phyloP scores from a whole-genome alignment of 179 eudicot genomes.

The Monotropa hypopitys region DNA sequence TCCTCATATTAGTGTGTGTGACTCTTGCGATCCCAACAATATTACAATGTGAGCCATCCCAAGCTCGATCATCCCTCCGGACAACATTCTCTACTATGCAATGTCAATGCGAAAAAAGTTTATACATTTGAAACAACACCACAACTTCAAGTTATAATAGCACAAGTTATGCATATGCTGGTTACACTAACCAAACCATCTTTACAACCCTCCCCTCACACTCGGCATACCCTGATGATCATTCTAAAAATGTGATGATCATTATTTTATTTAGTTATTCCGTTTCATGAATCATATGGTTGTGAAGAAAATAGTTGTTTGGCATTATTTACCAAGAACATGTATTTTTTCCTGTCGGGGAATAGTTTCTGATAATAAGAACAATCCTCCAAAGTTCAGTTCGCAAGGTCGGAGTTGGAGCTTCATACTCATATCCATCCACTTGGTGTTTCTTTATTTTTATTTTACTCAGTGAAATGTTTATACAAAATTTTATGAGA shows the following conservation, averaged over 20 bases:
- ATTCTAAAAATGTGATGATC: neutral
- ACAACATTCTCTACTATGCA: conserved; percentile 34
- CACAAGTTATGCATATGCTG: conserved; percentile 54
- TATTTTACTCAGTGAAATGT: conserved; percentile 4
- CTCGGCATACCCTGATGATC: conserved; percentile 53
- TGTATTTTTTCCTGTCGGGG: neutral
- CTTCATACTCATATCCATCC: conserved; percentile 17
- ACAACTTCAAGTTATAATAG: conserved; percentile 33
- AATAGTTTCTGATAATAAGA: conserved; percentile 14
- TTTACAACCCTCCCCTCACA: conserved; percentile 21
- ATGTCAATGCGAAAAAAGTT: conserved; percentile 25
- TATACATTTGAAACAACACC: conserved; percentile 40
- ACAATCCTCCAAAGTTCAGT: conserved; percentile 9
- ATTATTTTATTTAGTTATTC: neutral
- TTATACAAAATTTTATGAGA: neutral
- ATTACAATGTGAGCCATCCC: conserved; percentile 51
- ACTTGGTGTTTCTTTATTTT: conserved; percentile 24
- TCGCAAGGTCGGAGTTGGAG: conserved; percentile 25
- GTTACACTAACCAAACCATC: conserved; percentile 36
- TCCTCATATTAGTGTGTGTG: no score
- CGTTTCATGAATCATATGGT: neutral
- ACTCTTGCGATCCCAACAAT: no score
- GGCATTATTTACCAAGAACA: neutral
- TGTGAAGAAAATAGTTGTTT: neutral
- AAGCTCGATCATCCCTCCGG: conserved; percentile 33